Base-by-base conservation (phyloP, 2,329 filamentous ascomycete species). In the Paraphaeosphaeria sporulosa region DNA sequence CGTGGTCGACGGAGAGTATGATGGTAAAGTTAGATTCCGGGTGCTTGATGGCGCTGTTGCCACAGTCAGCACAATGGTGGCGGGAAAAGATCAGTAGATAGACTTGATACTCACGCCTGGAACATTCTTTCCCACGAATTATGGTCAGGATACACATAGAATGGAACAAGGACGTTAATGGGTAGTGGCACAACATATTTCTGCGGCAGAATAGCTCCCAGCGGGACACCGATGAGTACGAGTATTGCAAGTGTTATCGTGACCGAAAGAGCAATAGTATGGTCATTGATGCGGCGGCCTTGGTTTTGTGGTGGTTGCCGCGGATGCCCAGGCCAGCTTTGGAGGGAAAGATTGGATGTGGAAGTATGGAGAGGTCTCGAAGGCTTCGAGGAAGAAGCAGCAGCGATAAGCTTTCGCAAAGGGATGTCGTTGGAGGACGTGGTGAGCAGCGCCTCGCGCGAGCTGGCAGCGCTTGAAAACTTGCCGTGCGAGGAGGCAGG, bases 21-120 rank as follows among this genome's bases (percentile, higher is more conserved):
- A 84, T 77, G 25, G 83, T 85, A 68, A 86, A 85, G 58, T 81
- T 76, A 60, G 77, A 70, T 27, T 79, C 64, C 12, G 75, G 75
- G 63, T 82, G 62, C 40, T 66, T 60, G 5, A 67, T 44, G 4
- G 64, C 61, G 17, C 71, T 71, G 47, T 44, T 13, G 10, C 8
- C 15, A 17, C 42, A 54, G 12, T 60, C 17, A 47, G 25, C 9
- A 40, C 17, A 9, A 40, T 1, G 38, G 19, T n/a, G 6, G 38
- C n/a, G 38, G 4, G n/a, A 7, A 9, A 40, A 9, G n/a, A 8
- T 7, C 1, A n/a, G 15, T 5, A 19, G n/a, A 4, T n/a, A 19
- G 13, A 25, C 12, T 25, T 25, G 21, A 13, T 21, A 67, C 67
- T 48, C 61, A 72, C 67, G 65, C 50, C 32, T 65, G 57, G 10